Percentiles rank a stretch among this genome's conserved stretches.
Conservation (phyloP, 345 rosid genomes). For the Hibiscus syriacus region DNA sequence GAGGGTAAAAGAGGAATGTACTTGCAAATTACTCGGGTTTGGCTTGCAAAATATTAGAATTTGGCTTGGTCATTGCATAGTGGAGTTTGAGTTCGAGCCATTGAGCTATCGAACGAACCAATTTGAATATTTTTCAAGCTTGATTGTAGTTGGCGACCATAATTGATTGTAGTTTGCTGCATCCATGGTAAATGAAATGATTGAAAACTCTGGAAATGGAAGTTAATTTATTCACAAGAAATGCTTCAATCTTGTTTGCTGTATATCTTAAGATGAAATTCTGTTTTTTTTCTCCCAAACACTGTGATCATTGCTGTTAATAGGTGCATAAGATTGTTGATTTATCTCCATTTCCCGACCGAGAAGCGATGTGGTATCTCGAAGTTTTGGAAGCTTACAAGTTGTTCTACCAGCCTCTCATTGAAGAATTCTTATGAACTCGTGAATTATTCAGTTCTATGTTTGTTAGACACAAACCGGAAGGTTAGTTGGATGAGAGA, state of each 20-base stretch:
- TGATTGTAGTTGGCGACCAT: too few species aligned
- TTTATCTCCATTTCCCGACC: conserved; percentile 63
- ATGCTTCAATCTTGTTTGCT: neutral
- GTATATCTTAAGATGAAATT: neutral
- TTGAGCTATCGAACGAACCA: too few species aligned
- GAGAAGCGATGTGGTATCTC: conserved; percentile 96
- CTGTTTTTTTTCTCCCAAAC: neutral
- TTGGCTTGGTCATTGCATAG: neutral
- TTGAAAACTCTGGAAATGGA: neutral
- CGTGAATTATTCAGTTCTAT: conserved; percentile 10
- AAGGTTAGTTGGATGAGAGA: neutral
- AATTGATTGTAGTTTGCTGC: too few species aligned
- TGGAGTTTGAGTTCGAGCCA: neutral
- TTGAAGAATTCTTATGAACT: conserved; percentile 46
- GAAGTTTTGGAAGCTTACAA: conserved; percentile 87
- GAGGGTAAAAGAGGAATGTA: too few species aligned
- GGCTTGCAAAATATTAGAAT: neutral
- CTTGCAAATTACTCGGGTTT: neutral
- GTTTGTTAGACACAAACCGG: neutral
- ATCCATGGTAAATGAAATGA: neutral
- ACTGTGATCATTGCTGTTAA: neutral
- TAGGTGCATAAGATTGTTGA: conserved; percentile 95
- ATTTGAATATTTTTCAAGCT: too few species aligned
- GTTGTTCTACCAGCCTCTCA: conserved; percentile 61
- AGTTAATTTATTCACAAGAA: neutral